Conservation (phyloP, 257 asterid genomes). For the Asclepias syriaca region DNA sequence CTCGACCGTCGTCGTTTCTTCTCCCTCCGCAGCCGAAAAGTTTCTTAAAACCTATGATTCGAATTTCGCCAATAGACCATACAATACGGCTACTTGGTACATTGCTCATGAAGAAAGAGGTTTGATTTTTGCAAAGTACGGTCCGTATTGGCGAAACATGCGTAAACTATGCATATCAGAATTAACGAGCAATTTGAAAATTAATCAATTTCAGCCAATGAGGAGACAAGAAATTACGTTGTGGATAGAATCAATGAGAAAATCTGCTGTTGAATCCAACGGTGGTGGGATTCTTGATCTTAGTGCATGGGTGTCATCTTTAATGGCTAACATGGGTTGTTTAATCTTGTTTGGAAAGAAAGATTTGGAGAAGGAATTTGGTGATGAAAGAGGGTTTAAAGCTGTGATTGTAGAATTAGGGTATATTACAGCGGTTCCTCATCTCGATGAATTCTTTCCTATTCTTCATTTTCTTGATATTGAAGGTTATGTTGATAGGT, state of each 20-base stretch:
- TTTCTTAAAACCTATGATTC: too few species aligned
- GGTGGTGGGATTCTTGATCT: constrained; percentile 7
- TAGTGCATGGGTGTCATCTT: constrained; percentile 14
- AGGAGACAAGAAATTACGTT: constrained; percentile 19
- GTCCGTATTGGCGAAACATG: constrained; percentile 22
- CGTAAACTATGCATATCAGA: constrained; percentile 14
- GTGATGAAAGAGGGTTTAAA: too few species aligned
- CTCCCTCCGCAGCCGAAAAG: too few species aligned
- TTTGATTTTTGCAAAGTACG: constrained; percentile 9
- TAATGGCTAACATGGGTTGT: neutral
- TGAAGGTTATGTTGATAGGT: too few species aligned
- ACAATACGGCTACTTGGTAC: constrained; percentile 11
- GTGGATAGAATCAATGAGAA: constrained; percentile 14
- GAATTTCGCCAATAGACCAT: constrained; percentile 18
- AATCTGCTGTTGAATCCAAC: too few species aligned
- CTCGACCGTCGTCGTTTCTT: too few species aligned
- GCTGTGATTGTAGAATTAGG: too few species aligned
- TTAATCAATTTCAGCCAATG: constrained; percentile 14
- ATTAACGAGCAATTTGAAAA: constrained; percentile 6
- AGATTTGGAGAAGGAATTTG: too few species aligned
- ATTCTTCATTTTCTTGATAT: too few species aligned
- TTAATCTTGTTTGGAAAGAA: too few species aligned
- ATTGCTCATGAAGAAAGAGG: constrained; percentile 4
- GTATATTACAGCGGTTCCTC: too few species aligned
- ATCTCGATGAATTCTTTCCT: too few species aligned